Evolutionary conservation across 805 yeast species (phyloP), one percentile per base, ranked within the genome.

Genomic region (Priceomyces melissophilus): DNA sequence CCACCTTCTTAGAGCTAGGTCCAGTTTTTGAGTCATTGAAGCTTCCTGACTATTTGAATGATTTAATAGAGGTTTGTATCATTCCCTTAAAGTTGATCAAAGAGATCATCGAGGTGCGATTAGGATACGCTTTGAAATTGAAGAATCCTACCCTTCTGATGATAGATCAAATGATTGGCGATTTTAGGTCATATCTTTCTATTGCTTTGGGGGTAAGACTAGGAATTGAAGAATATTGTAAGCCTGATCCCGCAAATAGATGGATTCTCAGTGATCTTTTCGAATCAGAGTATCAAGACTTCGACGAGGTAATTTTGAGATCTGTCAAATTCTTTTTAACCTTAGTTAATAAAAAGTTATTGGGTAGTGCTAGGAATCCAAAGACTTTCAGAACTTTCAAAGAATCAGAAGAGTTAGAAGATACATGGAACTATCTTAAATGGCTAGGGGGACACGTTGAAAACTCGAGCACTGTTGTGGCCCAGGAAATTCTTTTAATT

Each of bases 81-180:
- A 86, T 93, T 46, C 97, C 98, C 0, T 72, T 87, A 52, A 79
- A 78, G 46, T 67, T 93, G 34, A 82, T 89, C 52, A 84, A 82
- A 53, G 96, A 87, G 52, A 76, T 87, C 38, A 83, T 90, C 32
- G 74, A 75, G 28, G 76, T 86, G 32, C 75, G 97, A 49, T 67
- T 91, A 34, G 68, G 74, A 1, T 89, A 87, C 57, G 96, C 97
- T 2, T 73, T 77, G 58, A 84, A 84, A 54, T 64, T 91, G 36
- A 79, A 76, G 39, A 85, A 84, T 52, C 96, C 96, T 1, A 89
- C 97, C 0, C 79, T 90, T 81, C 85, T 88, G 89, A 87, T 88
- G 82, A 87, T 93, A 50, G 99, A 93, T 61, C 96, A 91, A 63
- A 84, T 88, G 76, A 77, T 91, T 45, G 89, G 80, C 35, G 96